Conservation (phyloP, 352 stramenopile species). For the Phytophthora ohioensis region DNA sequence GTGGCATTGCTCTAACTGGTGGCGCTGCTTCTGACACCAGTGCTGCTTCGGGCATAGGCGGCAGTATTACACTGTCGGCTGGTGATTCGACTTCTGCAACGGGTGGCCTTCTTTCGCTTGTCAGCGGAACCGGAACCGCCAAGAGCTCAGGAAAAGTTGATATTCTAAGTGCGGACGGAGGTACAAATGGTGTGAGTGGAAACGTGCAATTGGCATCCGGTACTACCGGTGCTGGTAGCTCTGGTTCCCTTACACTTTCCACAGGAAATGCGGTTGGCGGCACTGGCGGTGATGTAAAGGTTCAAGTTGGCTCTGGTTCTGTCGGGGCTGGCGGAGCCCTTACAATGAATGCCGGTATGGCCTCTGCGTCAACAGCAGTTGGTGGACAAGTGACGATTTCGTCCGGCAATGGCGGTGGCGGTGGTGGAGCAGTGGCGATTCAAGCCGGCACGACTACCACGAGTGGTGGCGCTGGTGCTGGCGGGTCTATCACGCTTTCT, state of each 20-base stretch:
- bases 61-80: constrained; percentile 46
- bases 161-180: constrained; percentile 44
- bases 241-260: constrained; percentile 53
- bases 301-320: constrained; percentile 54
- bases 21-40: constrained; percentile 24
- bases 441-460: constrained; percentile 35
- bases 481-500: constrained; percentile 46
- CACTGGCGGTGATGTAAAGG: constrained; percentile 52
- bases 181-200: constrained; percentile 56
- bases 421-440: constrained; percentile 39
- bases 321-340: constrained; percentile 50
- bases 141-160: constrained; percentile 60
- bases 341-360: constrained; percentile 45
- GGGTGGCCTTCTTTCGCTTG: constrained; percentile 47
- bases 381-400: constrained; percentile 40
- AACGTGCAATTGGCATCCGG: constrained; percentile 52
- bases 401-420: constrained; percentile 44
- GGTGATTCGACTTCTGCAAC: constrained; percentile 45
- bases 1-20: constrained; percentile 34
- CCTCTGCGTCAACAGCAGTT: constrained; percentile 29
- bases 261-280: constrained; percentile 56
- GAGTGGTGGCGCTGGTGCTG: constrained; percentile 30
- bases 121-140: constrained; percentile 42
- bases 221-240: constrained; percentile 53
- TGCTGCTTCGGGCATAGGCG: constrained; percentile 39